Evolutionary conservation across 2,329 filamentous ascomycete species (phyloP).

Genomic region (Claviceps pazoutovae): DNA sequence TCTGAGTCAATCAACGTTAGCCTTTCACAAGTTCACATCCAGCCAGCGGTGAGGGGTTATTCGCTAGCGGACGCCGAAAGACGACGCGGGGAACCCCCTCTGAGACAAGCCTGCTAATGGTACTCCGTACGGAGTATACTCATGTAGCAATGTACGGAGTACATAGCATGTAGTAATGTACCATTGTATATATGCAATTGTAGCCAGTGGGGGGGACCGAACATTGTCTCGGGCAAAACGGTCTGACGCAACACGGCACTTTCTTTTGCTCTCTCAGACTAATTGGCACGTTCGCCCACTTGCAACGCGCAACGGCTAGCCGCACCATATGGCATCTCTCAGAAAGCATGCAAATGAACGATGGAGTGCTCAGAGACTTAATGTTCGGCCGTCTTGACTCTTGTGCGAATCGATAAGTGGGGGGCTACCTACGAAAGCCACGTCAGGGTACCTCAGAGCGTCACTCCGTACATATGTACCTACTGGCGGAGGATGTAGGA

Average conservation of each 20-base stretch:
- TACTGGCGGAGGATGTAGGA: no score
- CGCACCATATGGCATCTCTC: no score
- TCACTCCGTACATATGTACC: no score
- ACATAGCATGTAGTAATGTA: no score
- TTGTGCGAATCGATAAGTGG: no score
- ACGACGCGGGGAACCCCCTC: background rate
- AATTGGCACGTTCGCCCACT: no score
- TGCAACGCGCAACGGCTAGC: background rate
- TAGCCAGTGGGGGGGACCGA: background rate
- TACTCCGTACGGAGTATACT: background rate
- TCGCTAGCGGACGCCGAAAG: background rate
- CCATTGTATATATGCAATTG: no score
- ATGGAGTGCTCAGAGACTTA: no score
- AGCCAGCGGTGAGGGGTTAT: background rate
- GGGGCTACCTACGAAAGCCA: no score
- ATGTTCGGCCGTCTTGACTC: no score
- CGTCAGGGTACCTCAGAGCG: no score
- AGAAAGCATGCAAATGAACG: no score
- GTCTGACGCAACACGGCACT: background rate
- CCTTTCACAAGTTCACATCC: background rate
- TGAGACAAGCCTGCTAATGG: background rate
- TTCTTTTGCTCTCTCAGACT: background rate
- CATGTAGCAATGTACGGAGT: background rate
- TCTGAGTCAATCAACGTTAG: background rate
- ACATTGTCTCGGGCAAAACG: background rate